phyloP scores from a whole-genome alignment of 768 basidiomycete genomes.

The Suillus brevipes region DNA sequence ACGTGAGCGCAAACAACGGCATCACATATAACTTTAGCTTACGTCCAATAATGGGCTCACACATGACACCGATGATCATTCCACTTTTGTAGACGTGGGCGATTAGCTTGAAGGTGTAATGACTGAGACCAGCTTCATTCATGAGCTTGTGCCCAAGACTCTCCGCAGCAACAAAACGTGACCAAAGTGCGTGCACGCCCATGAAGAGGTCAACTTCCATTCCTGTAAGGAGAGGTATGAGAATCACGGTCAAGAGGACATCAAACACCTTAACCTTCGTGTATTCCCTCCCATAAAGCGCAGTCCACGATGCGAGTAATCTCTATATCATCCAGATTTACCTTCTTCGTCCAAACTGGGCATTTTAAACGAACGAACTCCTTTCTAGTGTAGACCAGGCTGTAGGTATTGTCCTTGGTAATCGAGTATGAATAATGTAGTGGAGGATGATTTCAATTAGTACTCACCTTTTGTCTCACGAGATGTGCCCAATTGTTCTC shows the following conservation, averaged over 20 bases:
- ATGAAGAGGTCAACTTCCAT: conserved; percentile 31
- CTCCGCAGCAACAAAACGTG: conserved; percentile 22
- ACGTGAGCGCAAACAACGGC: conserved; percentile 11
- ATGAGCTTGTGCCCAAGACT: conserved; percentile 32
- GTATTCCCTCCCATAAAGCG: conserved; percentile 29
- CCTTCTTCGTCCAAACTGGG: conserved; percentile 36
- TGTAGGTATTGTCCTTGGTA: conserved; percentile 20
- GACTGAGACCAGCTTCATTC: conserved; percentile 27
- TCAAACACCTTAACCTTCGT: conserved; percentile 21
- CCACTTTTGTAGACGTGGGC: conserved; percentile 34
- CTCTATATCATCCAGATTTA: conserved; percentile 33
- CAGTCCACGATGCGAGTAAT: conserved; percentile 25
- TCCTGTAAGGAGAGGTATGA: conserved; percentile 16
- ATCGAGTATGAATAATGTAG: background rate
- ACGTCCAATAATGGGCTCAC: conserved; percentile 30
- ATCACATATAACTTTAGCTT: conserved; percentile 7
- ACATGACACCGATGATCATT: conserved; percentile 31
- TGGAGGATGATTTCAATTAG: background rate
- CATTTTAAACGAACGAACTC: conserved; percentile 18
- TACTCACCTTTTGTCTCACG: conserved; percentile 24
- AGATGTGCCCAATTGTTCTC: conserved; percentile 37
- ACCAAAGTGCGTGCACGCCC: conserved; percentile 28
- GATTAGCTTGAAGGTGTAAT: conserved; percentile 30
- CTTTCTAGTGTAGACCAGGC: conserved; percentile 29
- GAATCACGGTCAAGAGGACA: background rate